phyloP scores from a whole-genome alignment of 2,329 filamentous ascomycete genomes.

The Raffaelea albimanens region DNA sequence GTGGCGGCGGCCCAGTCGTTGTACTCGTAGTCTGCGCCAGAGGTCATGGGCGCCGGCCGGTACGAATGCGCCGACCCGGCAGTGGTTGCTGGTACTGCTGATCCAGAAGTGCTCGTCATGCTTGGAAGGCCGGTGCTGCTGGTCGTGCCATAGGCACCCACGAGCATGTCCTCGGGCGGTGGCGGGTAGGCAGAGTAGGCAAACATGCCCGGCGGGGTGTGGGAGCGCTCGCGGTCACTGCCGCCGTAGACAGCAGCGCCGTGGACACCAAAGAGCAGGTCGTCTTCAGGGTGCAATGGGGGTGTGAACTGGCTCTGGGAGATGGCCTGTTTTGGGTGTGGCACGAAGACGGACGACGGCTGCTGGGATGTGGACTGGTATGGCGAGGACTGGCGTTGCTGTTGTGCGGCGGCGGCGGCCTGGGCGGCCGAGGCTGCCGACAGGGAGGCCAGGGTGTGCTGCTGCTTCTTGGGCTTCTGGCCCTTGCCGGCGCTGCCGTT shows the following conservation, averaged over 20 bases:
- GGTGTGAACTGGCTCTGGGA: constrained; percentile 50
- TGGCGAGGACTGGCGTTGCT: neutral
- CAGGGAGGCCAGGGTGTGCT: constrained; percentile 16
- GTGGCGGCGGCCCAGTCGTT: constrained; percentile 42
- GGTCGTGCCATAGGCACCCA: constrained; percentile 46
- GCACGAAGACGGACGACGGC: constrained; percentile 21
- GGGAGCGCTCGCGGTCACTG: constrained; percentile 53
- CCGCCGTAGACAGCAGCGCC: constrained; percentile 42
- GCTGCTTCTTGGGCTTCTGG: constrained; percentile 30
- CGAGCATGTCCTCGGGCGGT: constrained; percentile 50
- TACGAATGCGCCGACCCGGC: neutral
- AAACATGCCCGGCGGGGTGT: constrained; percentile 58
- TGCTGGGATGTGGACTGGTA: constrained; percentile 9
- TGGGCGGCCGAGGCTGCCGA: constrained; percentile 12
- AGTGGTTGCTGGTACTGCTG: neutral
- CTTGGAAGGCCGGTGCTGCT: constrained; percentile 31
- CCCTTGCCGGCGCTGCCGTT: constrained; percentile 19
- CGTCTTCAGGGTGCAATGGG: constrained; percentile 52
- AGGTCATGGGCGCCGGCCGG: neutral
- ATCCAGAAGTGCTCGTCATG: neutral
- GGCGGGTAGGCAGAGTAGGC: constrained; percentile 57
- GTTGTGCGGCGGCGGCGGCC: constrained; percentile 12
- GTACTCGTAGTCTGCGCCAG: constrained; percentile 32
- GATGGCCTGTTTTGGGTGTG: constrained; percentile 28
- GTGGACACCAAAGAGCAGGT: constrained; percentile 46